Evolutionary conservation across 805 yeast species (phyloP).

Genomic region (Candida jianshihensis): DNA sequence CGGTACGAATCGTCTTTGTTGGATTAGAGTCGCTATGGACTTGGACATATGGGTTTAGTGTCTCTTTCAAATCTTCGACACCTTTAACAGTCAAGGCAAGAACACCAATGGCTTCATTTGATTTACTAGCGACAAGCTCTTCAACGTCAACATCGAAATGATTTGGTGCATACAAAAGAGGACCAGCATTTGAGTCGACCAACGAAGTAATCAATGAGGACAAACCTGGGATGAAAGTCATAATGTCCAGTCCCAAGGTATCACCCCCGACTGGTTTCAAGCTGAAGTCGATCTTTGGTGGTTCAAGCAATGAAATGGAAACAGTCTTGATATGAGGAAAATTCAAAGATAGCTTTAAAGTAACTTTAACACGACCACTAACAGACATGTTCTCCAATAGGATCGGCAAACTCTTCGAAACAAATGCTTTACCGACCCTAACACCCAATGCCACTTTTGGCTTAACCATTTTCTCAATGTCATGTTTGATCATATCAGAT

Average conservation of each 20-base stretch:
- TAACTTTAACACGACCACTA: conserved; percentile 61
- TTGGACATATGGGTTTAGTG: conserved; percentile 54
- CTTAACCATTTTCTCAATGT: conserved; percentile 60
- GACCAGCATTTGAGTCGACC: conserved; percentile 65
- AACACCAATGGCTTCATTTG: conserved; percentile 65
- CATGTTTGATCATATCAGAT: conserved; percentile 75
- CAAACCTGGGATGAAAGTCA: conserved; percentile 80
- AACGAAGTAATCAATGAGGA: conserved; percentile 62
- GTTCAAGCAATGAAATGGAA: conserved; percentile 65
- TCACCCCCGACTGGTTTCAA: conserved; percentile 88
- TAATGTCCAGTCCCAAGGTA: conserved; percentile 76
- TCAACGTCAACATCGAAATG: conserved; percentile 70
- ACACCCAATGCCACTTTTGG: conserved; percentile 81
- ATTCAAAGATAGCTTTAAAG: conserved; percentile 50
- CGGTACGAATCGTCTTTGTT: conserved; percentile 41
- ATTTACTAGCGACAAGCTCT: conserved; percentile 55
- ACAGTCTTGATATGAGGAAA: conserved; percentile 78
- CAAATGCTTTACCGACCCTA: conserved; percentile 73
- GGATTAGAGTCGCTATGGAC: conserved; percentile 37
- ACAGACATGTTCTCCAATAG: conserved; percentile 77
- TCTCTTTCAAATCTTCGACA: conserved; percentile 41
- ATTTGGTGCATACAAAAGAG: conserved; percentile 79
- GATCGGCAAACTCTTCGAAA: conserved; percentile 70
- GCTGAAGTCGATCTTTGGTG: conserved; percentile 72
- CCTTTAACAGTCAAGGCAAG: conserved; percentile 56